A percentile compares a stretch with the other conserved stretches of the same genome.
Evolutionary conservation across 345 rosid species (phyloP).

Genomic region (Sonneratia caseolaris): DNA sequence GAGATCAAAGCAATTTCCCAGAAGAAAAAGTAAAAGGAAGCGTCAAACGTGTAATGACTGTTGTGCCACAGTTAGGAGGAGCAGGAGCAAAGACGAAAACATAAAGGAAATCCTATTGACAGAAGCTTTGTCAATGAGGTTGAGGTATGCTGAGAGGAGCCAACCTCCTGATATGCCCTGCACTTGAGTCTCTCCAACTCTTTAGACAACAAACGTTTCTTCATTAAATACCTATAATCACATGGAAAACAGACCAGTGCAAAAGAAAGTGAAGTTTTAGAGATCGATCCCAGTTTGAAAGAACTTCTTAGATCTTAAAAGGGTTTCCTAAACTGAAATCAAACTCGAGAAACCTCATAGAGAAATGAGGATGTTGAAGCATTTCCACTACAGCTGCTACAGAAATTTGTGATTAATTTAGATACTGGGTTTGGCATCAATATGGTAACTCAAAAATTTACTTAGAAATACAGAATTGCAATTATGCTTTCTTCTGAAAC

Average conservation of each 20-base stretch:
- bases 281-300: background rate
- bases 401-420: too few species aligned
- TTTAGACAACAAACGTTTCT: slow-evolving; percentile 73
- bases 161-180: slow-evolving; percentile 81
- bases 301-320: background rate
- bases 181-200: slow-evolving; percentile 82
- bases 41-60: background rate
- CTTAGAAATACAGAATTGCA: too few species aligned
- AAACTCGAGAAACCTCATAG: background rate
- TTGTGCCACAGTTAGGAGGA: background rate
- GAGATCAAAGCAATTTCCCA: too few species aligned
- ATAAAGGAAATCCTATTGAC: background rate
- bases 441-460: too few species aligned
- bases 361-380: background rate
- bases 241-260: background rate
- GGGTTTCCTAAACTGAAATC: background rate
- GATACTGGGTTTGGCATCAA: too few species aligned
- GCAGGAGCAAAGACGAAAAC: background rate
- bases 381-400: background rate
- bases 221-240: slow-evolving; percentile 65
- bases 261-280: background rate
- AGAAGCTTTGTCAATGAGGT: background rate
- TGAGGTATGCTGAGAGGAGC: background rate
- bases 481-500: background rate
- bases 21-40: too few species aligned